phyloP scores from a whole-genome alignment of 1,284 basidiomycete species.

The Moesziomyces aphidis region DNA sequence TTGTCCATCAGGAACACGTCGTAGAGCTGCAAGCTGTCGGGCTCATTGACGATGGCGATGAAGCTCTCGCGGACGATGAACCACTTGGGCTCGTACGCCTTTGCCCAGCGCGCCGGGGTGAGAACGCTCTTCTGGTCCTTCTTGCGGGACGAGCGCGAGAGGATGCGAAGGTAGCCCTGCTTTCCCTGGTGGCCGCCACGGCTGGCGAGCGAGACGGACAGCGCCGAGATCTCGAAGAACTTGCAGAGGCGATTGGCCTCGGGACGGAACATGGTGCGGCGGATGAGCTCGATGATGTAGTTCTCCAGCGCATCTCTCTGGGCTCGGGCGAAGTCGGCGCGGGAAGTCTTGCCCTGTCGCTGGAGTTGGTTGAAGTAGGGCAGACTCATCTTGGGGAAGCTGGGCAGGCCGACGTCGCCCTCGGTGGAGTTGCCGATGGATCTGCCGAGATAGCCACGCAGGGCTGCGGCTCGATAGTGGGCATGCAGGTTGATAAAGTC shows the following conservation, averaged over 20 bases:
- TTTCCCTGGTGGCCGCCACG: constrained; percentile 83
- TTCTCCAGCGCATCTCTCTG: constrained; percentile 86
- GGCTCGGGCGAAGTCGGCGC: constrained; percentile 79
- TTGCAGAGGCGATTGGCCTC: constrained; percentile 89
- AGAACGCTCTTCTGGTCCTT: constrained; percentile 70
- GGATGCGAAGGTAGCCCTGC: constrained; percentile 81
- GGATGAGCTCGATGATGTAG: constrained; percentile 87
- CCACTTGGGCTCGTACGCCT: constrained; percentile 84
- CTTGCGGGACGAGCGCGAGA: constrained; percentile 69
- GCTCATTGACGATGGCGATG: constrained; percentile 86
- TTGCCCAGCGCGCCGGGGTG: constrained; percentile 73
- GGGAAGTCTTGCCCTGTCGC: constrained; percentile 67
- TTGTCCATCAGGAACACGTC: constrained; percentile 94
- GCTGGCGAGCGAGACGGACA: constrained; percentile 85
- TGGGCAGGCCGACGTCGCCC: constrained; percentile 78
- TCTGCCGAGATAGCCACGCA: constrained; percentile 59
- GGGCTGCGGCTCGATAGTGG: constrained; percentile 83
- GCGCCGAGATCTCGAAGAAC: constrained; percentile 94
- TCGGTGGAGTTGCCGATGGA: constrained; percentile 50
- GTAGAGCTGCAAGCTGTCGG: constrained; percentile 78
- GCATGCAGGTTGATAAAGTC: constrained; percentile 92
- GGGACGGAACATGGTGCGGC: constrained; percentile 89
- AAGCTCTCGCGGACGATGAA: constrained; percentile 94
- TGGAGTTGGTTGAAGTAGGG: constrained; percentile 84
- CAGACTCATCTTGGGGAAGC: constrained; percentile 87